phyloP scores from a whole-genome alignment of 164 flowering plant species.

The Annona cherimola region DNA sequence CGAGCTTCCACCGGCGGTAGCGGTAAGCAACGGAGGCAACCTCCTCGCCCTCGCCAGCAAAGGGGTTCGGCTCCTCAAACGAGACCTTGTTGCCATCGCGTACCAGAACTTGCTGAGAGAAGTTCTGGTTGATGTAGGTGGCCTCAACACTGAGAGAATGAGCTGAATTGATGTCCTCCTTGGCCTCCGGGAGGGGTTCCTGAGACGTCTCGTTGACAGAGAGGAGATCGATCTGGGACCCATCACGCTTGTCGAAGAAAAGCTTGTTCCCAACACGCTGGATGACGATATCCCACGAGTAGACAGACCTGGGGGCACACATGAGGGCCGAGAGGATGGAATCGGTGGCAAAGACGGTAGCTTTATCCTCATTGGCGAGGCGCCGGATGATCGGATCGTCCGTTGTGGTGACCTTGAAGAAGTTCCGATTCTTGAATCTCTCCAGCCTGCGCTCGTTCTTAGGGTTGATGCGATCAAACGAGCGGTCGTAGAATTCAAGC shows the following conservation, averaged over 20 bases:
- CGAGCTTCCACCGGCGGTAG: conserved; percentile 95
- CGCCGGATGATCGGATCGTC: conserved; percentile 88
- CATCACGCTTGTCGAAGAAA: conserved; percentile 92
- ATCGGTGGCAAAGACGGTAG: conserved; percentile 92
- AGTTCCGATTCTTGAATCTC: conserved; percentile 82
- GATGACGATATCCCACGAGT: conserved; percentile 96
- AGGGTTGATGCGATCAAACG: conserved; percentile 70
- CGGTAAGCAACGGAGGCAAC: conserved; percentile 83
- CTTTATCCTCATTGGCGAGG: conserved; percentile 92
- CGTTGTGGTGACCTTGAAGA: conserved; percentile 91
- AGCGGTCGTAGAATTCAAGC: conserved; percentile 75
- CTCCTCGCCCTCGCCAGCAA: conserved; percentile 88
- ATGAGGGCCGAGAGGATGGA: conserved; percentile 69
- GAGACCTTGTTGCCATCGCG: conserved; percentile 76
- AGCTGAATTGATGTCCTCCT: conserved; percentile 93
- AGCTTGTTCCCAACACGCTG: conserved; percentile 94
- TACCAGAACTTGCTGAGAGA: conserved; percentile 91
- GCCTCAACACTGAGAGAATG: conserved; percentile 87
- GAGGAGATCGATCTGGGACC: conserved; percentile 86
- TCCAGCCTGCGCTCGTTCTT: conserved; percentile 73
- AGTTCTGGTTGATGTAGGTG: conserved; percentile 87
- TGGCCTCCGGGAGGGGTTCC: conserved; percentile 92
- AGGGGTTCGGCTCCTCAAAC: conserved; percentile 88
- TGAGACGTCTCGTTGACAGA: conserved; percentile 89
- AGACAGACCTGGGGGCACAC: conserved; percentile 89